Percentiles rank a stretch among this genome's conserved stretches.
phyloP scores from a whole-genome alignment of 2,329 filamentous ascomycete species.

The Colletotrichum musae region DNA sequence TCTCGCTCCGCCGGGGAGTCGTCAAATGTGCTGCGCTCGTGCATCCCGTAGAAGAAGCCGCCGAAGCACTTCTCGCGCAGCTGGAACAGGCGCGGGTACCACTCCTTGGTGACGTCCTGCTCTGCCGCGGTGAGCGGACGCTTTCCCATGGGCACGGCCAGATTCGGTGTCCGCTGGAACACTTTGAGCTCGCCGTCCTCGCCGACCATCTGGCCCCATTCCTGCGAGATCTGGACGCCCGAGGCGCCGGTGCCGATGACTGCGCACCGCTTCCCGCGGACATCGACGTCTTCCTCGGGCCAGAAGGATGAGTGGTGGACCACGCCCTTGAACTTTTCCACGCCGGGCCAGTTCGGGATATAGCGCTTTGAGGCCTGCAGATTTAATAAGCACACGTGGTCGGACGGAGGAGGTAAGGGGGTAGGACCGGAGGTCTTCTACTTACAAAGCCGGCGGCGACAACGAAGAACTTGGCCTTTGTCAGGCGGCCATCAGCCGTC shows the following conservation, averaged over 20 bases:
- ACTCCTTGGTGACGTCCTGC: constrained; percentile 61
- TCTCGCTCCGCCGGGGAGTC: constrained; percentile 65
- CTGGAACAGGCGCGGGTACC: constrained; percentile 67
- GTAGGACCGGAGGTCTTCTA: background rate
- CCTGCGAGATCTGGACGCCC: constrained; percentile 75
- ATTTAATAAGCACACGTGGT: background rate
- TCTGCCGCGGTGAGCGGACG: constrained; percentile 57
- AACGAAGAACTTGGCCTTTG: constrained; percentile 66
- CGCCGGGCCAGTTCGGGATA: constrained; percentile 71
- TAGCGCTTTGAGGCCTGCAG: constrained; percentile 69
- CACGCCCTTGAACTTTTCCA: constrained; percentile 71
- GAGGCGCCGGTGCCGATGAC: constrained; percentile 77
- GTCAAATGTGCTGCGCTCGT: constrained; percentile 69
- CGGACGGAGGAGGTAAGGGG: background rate
- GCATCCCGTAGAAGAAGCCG: constrained; percentile 72
- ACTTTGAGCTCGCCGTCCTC: constrained; percentile 67
- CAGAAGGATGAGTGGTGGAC: constrained; percentile 74
- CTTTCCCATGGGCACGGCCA: constrained; percentile 71
- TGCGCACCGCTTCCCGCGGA: constrained; percentile 71
- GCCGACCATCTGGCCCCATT: constrained; percentile 60
- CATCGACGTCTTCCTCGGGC: constrained; percentile 70
- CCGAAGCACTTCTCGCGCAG: constrained; percentile 65
- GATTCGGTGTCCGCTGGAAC: constrained; percentile 78
- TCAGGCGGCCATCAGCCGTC: constrained; percentile 64
- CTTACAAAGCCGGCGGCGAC: constrained; percentile 67